These are phyloP conservation scores for Hanseniaspora clermontiae DNA, from an alignment of 805 yeast species.

Conservation along the genomic window DNA sequence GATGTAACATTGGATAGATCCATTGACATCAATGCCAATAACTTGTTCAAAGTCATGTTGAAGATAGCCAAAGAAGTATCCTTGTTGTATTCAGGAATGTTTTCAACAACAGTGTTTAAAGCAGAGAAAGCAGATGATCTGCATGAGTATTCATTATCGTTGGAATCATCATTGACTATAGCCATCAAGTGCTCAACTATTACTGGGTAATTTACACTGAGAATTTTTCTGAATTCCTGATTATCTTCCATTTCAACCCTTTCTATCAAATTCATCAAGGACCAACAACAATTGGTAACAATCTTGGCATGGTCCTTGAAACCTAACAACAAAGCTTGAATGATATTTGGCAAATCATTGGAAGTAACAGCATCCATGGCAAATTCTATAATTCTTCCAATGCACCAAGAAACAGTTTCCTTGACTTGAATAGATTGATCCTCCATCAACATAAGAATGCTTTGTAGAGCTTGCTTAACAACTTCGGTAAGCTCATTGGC, in stretches of 20 bases:
- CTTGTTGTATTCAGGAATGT: slow-evolving; percentile 58
- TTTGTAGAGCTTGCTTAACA: slow-evolving; percentile 70
- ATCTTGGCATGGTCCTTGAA: slow-evolving; percentile 84
- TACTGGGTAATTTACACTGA: slow-evolving; percentile 16
- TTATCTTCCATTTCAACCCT: slow-evolving; percentile 38
- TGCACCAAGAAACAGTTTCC: slow-evolving; percentile 97
- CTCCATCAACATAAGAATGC: slow-evolving; percentile 59
- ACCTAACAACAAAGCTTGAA: slow-evolving; percentile 67
- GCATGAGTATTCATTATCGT: slow-evolving; percentile 73
- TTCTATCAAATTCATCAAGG: slow-evolving; percentile 80
- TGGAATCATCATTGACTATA: slow-evolving; percentile 7
- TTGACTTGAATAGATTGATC: slow-evolving; percentile 76
- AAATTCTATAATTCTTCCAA: slow-evolving; percentile 88
- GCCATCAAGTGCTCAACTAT: slow-evolving; percentile 14
- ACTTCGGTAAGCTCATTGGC: slow-evolving; percentile 51
- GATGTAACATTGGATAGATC: slow-evolving; percentile 45
- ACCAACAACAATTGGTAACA: slow-evolving; percentile 96
- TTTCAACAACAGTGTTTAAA: slow-evolving; percentile 64
- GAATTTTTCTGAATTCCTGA: slow-evolving; percentile 34
- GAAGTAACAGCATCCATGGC: slow-evolving; percentile 65
- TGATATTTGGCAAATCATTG: slow-evolving; percentile 49
- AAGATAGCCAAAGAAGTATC: slow-evolving; percentile 62
- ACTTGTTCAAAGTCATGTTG: slow-evolving; percentile 54
- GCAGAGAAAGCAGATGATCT: slow-evolving; percentile 97
- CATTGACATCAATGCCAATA: slow-evolving; percentile 54